Base-by-base conservation (phyloP, 345 rosid genomes). In the Citrus maxima region DNA sequence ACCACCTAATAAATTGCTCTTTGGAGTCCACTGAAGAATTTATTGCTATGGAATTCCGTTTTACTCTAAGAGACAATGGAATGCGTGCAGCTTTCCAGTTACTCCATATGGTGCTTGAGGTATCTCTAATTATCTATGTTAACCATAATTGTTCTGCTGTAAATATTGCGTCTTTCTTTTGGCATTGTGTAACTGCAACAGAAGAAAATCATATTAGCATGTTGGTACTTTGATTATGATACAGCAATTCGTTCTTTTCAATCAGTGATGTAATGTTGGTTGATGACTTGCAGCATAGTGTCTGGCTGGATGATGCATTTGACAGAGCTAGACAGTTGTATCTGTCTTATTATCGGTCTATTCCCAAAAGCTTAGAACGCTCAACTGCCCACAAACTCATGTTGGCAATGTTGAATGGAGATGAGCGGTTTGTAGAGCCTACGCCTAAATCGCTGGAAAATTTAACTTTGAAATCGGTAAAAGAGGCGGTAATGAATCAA, bases 81-180 rank as follows among this genome's bases (percentile, higher is more conserved):
- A 97, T 97, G 99, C 87, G 79, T 74, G 99, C 98, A 68, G 98
- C 98, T 83, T 97, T 97, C 88, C 97, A 97, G 87, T 83, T 97
- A 74, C 99, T 97, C 77, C 99, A 97, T 82, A 97, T 97, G 98
- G 99, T 97, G 83, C 98, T 97, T 74, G 98, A 94, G 99, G 99
- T 95, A 90, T 59, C 68, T 51, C 30, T 27, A 96, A 90, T 87
- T 62, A 69, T 40, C 56, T 25, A 49, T 67, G 37, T 75, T 30
- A 67, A 75, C 34, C 62, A 70, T 61, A 51, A 67, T 66, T 37
- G 24, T 21, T 67, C 25, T 70, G 51, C 42, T 68, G 65, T 34
- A 14, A 25, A 75, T 24, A n/a, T 38, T 72, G 10, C 35, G 19
- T 49, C 38, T 70, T 82, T 14, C 55, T 69, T 74, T 56, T 51